Evolutionary conservation across 139 green algal genomes (phyloP), one percentile per base, ranked within the genome.

Genomic region (Ettlia oleoabundans): DNA sequence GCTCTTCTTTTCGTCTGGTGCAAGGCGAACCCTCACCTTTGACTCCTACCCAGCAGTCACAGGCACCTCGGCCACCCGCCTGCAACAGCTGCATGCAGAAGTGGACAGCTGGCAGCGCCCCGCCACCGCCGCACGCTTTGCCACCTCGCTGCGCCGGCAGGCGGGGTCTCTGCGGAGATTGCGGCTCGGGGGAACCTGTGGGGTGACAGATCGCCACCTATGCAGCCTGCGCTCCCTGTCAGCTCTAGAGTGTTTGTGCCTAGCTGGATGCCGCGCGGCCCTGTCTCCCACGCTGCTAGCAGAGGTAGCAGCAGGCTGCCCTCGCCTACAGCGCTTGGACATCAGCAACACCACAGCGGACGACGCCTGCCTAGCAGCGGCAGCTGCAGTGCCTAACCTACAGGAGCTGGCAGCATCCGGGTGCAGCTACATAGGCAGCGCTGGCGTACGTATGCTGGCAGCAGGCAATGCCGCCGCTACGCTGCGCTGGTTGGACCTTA

Each of bases 71-170:
- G 40, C 78, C 10, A 51, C 51, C 28, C 53, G 35, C 37, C 38
- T 83, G 67, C 71, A 78, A 28, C 78, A 78, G 38, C 63, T 83
- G 38, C 78, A 78, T 13, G 65, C 51, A 10, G 35, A 76, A 40
- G n/a, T 30, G 3, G 65, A 83, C 51, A 65, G 51, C 51, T 78
- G 71, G 71, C 71, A 78, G 71, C 51, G 71, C 33, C 71, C 70
- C 32, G 71, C 71, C 47, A 78, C 71, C 24, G 71, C 71, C 35
- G 47, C 42, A 7, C 71, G 71, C 51, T 78, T 78, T 67, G 71
- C 71, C 21, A 33, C 71, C 1, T 28, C 41, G 63, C 78, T 71
- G 64, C 65, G 67, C 28, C 78, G 78, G 10, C 65, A 71, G 63
- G 78, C 42, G 22, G 13, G 38, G 9, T 78, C 61, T 28, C 63